A percentile compares a stretch with the other conserved stretches of the same genome.
These are phyloP conservation scores for Hippophae gyantsensis DNA, from an alignment of 306 rosid species.

Conservation along the genomic window DNA sequence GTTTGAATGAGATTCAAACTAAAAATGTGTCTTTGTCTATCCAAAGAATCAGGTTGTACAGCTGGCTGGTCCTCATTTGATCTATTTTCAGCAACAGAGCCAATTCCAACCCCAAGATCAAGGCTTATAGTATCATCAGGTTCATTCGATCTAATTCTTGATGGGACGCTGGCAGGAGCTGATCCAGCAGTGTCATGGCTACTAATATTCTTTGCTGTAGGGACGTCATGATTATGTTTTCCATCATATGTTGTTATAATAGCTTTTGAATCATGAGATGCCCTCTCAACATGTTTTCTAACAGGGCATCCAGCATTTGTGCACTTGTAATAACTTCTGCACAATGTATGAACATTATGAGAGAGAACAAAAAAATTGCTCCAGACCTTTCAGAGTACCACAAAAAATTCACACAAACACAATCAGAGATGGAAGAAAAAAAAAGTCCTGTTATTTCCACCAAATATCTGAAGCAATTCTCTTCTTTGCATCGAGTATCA, in stretches of 20 bases:
- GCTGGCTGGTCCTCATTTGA: conserved; percentile 29
- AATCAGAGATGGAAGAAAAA: no score
- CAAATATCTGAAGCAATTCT: no score
- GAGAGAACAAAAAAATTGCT: conserved; percentile 1
- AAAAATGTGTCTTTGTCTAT: conserved; percentile 46
- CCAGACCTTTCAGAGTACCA: not conserved
- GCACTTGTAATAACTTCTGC: conserved; percentile 98
- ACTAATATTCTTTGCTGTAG: conserved; percentile 55
- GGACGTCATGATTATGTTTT: conserved; percentile 91
- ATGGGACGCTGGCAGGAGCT: conserved; percentile 22
- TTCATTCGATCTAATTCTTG: conserved; percentile 58
- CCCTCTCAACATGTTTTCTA: conserved; percentile 93
- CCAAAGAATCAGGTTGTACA: conserved; percentile 11
- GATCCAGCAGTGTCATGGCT: conserved; percentile 74
- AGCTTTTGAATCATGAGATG: conserved; percentile 94
- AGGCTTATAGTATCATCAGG: conserved; percentile 62
- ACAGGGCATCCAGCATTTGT: conserved; percentile 95
- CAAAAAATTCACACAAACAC: no score
- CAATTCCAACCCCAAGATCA: conserved; percentile 91
- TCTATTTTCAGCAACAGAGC: conserved; percentile 46
- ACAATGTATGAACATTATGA: conserved; percentile 19
- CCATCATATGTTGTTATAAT: conserved; percentile 96
- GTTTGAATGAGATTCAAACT: conserved; percentile 48
- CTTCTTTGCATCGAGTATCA: no score
- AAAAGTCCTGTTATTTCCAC: no score